phyloP scores from a whole-genome alignment of 2,329 filamentous ascomycete species.

The Calonectria montana region DNA sequence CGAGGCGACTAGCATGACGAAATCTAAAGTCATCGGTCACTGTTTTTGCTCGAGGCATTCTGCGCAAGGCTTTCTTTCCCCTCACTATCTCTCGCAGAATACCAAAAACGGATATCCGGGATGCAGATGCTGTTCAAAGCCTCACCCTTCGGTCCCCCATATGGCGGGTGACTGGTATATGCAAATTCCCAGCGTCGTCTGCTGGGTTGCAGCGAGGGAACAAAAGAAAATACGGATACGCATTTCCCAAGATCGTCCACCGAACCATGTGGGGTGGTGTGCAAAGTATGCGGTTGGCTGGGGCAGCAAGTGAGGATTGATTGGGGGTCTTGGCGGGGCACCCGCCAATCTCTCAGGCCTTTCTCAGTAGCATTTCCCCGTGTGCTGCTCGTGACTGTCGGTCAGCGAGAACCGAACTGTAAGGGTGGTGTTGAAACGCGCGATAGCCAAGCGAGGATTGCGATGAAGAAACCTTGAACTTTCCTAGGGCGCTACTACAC shows the following conservation, averaged over 20 bases:
- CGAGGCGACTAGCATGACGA: not conserved
- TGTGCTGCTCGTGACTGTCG: not conserved
- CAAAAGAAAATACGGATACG: conserved; percentile 14
- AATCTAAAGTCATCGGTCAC: not conserved
- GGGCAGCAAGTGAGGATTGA: conserved; percentile 21
- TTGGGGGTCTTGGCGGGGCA: conserved; percentile 1
- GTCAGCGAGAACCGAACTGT: not conserved
- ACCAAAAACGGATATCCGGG: not conserved
- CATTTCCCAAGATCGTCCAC: conserved; percentile 22
- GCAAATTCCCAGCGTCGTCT: not conserved
- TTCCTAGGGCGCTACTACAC: not conserved
- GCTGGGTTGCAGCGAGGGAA: not conserved
- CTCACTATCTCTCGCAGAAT: not conserved
- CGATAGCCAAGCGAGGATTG: conserved; percentile 1
- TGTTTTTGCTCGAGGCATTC: not conserved
- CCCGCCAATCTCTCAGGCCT: not conserved
- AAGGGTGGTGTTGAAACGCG: conserved; percentile 10
- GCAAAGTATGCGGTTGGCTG: conserved; percentile 10
- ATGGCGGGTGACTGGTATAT: not conserved
- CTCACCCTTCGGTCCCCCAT: not conserved
- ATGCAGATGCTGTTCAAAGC: not conserved
- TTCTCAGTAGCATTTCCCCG: not conserved
- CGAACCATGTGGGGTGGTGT: conserved; percentile 22
- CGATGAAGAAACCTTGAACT: conserved; percentile 11
- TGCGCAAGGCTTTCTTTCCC: not conserved